A percentile compares a stretch with the other conserved stretches of the same genome.
Conservation (phyloP, 768 basidiomycete genomes). For the Hygrocybe punicea region DNA sequence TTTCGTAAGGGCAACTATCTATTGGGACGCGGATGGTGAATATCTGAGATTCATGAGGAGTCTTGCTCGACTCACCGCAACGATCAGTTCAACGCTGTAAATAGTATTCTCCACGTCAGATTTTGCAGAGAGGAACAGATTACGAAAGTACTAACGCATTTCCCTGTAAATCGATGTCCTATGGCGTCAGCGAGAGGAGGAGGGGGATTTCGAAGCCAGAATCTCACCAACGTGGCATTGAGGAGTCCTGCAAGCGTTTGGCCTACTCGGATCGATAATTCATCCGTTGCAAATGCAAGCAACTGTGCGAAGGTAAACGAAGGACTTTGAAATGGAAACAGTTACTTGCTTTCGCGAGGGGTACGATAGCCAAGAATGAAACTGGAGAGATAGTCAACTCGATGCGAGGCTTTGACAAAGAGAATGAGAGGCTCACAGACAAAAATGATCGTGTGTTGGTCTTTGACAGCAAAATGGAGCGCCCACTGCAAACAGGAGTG, state of each 20-base stretch:
- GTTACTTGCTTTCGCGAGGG: slow-evolving; percentile 65
- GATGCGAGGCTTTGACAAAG: not conserved
- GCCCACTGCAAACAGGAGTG: slow-evolving; percentile 53
- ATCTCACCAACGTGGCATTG: slow-evolving; percentile 75
- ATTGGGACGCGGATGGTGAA: slow-evolving; percentile 2
- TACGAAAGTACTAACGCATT: slow-evolving; percentile 46
- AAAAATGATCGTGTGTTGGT: slow-evolving; percentile 61
- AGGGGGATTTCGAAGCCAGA: slow-evolving; percentile 1
- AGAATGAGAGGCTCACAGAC: slow-evolving; percentile 51
- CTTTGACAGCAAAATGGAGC: slow-evolving; percentile 54
- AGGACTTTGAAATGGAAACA: not conserved
- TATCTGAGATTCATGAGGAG: not conserved
- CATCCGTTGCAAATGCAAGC: slow-evolving; percentile 82
- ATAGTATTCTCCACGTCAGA: not conserved
- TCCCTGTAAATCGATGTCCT: slow-evolving; percentile 33
- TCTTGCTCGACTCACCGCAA: slow-evolving; percentile 57
- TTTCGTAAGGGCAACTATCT: slow-evolving; percentile 50
- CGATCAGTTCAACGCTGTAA: slow-evolving; percentile 64
- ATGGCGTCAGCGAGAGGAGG: slow-evolving; percentile 3
- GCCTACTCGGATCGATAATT: slow-evolving; percentile 76
- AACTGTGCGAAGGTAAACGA: slow-evolving; percentile 39
- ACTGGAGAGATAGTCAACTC: slow-evolving; percentile 37
- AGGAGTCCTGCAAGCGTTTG: slow-evolving; percentile 80
- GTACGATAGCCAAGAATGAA: slow-evolving; percentile 79
- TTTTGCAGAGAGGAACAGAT: slow-evolving; percentile 23